A percentile compares a stretch with the other conserved stretches of the same genome.
These are phyloP conservation scores for Pichia pseudocactophila DNA, from an alignment of 805 yeast genomes.

Conservation along the genomic window DNA sequence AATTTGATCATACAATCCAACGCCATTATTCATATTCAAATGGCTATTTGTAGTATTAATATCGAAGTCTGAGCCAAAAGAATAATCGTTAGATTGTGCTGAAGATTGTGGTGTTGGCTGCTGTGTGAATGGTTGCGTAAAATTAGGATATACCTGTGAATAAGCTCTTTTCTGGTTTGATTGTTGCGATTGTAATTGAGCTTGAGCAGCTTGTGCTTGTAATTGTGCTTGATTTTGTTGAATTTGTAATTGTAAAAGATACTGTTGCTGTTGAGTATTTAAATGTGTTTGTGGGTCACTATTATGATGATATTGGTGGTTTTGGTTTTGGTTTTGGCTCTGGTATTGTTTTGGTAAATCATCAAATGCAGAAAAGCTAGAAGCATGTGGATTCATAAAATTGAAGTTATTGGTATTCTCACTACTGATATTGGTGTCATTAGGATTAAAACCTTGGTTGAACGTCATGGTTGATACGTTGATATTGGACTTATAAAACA, in stretches of 20 bases:
- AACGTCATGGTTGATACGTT: not conserved
- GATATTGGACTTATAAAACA: not conserved
- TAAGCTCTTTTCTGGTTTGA: conserved; percentile 2
- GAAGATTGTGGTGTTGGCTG: conserved; percentile 7
- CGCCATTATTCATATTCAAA: not conserved
- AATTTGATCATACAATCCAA: conserved; percentile 3
- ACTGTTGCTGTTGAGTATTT: conserved; percentile 9
- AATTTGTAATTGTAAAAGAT: conserved; percentile 8
- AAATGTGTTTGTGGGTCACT: conserved; percentile 7
- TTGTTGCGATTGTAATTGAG: conserved; percentile 9
- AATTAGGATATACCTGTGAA: not conserved
- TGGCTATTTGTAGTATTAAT: not conserved
- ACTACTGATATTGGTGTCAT: not conserved
- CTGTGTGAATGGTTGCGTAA: not conserved
- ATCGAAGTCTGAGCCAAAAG: not conserved
- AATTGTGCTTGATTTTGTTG: conserved; percentile 9
- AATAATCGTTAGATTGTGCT: not conserved
- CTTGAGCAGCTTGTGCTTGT: conserved; percentile 8
- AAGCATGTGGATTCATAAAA: not conserved
- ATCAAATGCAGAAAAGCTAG: conserved; percentile 2
- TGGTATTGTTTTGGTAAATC: conserved; percentile 4
- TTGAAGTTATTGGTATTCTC: not conserved
- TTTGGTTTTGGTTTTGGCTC: conserved; percentile 4
- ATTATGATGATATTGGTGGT: conserved; percentile 10
- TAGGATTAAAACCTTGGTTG: not conserved